Conservation (phyloP, 805 yeast genomes). For the Metschnikowia anglica region DNA sequence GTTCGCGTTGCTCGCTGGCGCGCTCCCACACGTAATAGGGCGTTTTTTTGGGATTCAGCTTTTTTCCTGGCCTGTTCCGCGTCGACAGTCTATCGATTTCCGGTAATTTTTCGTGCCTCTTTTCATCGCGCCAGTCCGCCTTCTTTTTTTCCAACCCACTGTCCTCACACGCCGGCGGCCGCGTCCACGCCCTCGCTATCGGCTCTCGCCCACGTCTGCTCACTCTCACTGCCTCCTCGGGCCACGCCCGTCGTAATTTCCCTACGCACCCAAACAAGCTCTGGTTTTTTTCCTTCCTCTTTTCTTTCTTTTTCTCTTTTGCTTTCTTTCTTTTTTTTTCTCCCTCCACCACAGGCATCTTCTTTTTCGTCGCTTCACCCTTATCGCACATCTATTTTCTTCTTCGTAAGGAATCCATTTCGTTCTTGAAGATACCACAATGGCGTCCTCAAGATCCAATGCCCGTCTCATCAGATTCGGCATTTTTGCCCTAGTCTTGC, state of each 20-base stretch:
- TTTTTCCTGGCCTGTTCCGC: no score
- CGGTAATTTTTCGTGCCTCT: no score
- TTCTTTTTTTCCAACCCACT: no score
- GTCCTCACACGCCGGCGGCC: no score
- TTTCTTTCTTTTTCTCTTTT: not conserved
- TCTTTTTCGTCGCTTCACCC: not conserved
- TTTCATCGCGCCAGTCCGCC: no score
- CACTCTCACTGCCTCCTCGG: no score
- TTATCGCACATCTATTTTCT: not conserved
- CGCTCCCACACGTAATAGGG: no score
- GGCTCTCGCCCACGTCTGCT: no score
- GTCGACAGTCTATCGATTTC: no score
- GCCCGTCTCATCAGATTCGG: conserved; percentile 50
- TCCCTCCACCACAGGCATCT: not conserved
- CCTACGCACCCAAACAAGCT: not conserved
- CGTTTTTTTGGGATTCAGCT: no score
- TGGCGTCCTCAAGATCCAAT: conserved; percentile 40
- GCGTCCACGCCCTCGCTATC: no score
- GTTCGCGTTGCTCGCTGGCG: no score
- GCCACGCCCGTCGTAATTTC: not conserved
- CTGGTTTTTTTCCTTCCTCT: not conserved
- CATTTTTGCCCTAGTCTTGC: conserved; percentile 45
- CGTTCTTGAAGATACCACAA: conserved; percentile 7
- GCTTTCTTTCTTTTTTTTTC: not conserved
- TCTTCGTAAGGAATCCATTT: not conserved